Conservation (phyloP, 139 green algal genomes). For the Tetradesmus lagerheimii region DNA sequence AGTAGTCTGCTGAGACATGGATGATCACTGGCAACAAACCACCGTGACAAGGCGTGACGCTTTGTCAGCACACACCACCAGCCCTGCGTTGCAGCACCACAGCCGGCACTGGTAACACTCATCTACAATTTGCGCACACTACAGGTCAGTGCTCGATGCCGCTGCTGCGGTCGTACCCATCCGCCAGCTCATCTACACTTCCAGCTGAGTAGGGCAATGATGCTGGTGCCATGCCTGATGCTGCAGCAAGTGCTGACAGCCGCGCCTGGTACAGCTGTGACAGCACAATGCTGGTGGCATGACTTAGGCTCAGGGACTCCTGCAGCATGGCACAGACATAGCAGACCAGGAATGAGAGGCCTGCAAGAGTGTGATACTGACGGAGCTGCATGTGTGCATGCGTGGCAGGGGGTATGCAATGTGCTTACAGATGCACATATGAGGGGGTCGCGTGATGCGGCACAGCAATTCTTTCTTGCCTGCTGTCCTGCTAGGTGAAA, state of each 20-base stretch:
- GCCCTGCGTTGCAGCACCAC: too few species aligned
- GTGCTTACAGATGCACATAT: too few species aligned
- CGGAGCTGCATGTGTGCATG: too few species aligned
- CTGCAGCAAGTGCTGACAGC: conserved; percentile 30
- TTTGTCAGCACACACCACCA: too few species aligned
- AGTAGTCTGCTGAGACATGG: too few species aligned
- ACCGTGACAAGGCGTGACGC: too few species aligned
- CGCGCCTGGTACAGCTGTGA: conserved; percentile 61
- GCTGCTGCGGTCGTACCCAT: conserved; percentile 12
- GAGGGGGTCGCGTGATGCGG: too few species aligned
- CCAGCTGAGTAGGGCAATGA: not conserved
- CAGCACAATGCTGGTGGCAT: conserved; percentile 74
- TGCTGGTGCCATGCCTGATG: not conserved
- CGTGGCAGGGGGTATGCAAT: too few species aligned
- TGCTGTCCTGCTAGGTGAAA: too few species aligned
- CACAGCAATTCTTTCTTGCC: too few species aligned
- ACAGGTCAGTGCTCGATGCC: conserved; percentile 25
- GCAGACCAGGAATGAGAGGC: not conserved
- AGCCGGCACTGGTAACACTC: not conserved
- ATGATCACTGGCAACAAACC: too few species aligned
- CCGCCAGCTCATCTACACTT: not conserved
- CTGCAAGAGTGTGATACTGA: too few species aligned
- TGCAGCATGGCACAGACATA: conserved; percentile 32
- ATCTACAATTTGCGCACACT: not conserved
- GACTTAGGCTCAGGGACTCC: conserved; percentile 69